A percentile compares a stretch with the other conserved stretches of the same genome.
These are phyloP conservation scores for Kodamaea plutei DNA, from an alignment of 1,139 yeast species.

Conservation along the genomic window DNA sequence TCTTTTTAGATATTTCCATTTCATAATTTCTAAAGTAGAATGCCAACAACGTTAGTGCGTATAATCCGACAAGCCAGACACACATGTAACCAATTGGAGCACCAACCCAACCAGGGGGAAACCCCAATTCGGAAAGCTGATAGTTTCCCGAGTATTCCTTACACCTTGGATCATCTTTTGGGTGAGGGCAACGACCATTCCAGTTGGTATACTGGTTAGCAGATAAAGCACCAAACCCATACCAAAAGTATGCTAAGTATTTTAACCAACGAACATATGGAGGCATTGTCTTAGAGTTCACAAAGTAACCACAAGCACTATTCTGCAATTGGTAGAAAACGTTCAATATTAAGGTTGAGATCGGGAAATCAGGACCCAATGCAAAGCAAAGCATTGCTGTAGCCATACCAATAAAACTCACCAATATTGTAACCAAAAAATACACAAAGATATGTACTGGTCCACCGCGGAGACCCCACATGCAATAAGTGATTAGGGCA, in stretches of 20 bases:
- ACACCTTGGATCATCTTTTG: constrained; percentile 20
- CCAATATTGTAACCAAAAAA: constrained; percentile 55
- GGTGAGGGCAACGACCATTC: constrained; percentile 54
- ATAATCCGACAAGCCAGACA: constrained; percentile 58
- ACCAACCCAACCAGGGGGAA: constrained; percentile 59
- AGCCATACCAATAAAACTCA: constrained; percentile 53
- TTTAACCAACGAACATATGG: constrained; percentile 85
- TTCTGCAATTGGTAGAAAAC: constrained; percentile 67
- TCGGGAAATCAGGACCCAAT: constrained; percentile 58
- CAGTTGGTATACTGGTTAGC: constrained; percentile 64
- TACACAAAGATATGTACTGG: constrained; percentile 54
- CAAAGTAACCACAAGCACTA: constrained; percentile 79
- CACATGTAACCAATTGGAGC: constrained; percentile 60
- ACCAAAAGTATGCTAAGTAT: constrained; percentile 73
- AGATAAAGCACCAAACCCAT: constrained; percentile 64
- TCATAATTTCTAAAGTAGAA: constrained; percentile 49
- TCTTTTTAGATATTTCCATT: constrained; percentile 47
- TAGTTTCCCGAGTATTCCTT: constrained; percentile 50
- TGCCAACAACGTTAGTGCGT: constrained; percentile 43
- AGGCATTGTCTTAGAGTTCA: constrained; percentile 70
- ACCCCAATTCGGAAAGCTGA: constrained; percentile 57
- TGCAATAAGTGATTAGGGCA: constrained; percentile 63
- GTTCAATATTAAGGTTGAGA: constrained; percentile 61
- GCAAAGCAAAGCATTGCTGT: constrained; percentile 57
- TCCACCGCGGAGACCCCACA: constrained; percentile 62